phyloP scores from a whole-genome alignment of 2,329 filamentous ascomycete species.

The Aspergillus intermedius region DNA sequence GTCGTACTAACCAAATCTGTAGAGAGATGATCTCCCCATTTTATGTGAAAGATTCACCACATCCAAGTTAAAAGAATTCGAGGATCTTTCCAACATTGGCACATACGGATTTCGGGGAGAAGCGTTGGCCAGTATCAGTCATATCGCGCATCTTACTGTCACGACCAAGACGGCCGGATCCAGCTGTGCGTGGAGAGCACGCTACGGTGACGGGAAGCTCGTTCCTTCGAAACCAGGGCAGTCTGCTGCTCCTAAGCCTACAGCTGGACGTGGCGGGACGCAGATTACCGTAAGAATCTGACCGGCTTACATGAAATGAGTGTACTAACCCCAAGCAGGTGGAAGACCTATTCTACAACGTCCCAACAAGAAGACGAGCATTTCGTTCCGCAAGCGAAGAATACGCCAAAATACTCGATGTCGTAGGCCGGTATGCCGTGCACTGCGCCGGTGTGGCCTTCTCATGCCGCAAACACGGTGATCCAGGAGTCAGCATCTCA shows the following conservation, averaged over 20 bases:
- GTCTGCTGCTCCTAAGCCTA: constrained; percentile 74
- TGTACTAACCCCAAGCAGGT: constrained; percentile 43
- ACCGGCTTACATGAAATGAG: background rate
- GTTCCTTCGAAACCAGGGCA: constrained; percentile 82
- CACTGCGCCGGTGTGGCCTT: constrained; percentile 90
- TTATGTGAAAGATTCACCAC: constrained; percentile 95
- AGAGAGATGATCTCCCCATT: constrained; percentile 88
- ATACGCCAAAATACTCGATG: constrained; percentile 94
- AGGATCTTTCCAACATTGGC: constrained; percentile 80
- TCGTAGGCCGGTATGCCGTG: constrained; percentile 87
- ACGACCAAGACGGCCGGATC: constrained; percentile 90
- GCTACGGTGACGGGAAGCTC: constrained; percentile 77
- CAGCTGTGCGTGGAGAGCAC: constrained; percentile 80
- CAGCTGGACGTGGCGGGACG: constrained; percentile 80
- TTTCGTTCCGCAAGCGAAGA: constrained; percentile 91
- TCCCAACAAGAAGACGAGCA: constrained; percentile 77
- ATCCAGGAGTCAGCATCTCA: constrained; percentile 73
- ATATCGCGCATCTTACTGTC: constrained; percentile 91
- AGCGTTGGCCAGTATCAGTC: constrained; percentile 93
- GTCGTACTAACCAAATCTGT: constrained; percentile 5
- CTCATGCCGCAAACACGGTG: constrained; percentile 93
- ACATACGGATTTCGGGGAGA: constrained; percentile 98
- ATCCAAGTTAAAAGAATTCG: constrained; percentile 88
- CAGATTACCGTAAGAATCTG: constrained; percentile 65
- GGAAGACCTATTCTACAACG: constrained; percentile 95